Evolutionary conservation across 2,329 filamentous ascomycete genomes (phyloP).

Genomic region (Fusarium coicis): DNA sequence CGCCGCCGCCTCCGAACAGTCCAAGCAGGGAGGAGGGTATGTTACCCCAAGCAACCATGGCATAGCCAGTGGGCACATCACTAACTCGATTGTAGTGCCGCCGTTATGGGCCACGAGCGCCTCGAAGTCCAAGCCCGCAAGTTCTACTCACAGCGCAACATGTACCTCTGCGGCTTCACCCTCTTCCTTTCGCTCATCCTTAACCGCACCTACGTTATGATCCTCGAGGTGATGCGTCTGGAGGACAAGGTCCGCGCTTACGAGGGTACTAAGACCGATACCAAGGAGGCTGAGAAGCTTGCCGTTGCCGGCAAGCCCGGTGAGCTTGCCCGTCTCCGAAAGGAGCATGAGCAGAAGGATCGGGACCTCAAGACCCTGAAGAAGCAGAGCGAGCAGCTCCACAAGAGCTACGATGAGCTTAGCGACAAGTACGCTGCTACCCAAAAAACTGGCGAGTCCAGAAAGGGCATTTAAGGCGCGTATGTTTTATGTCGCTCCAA

Average conservation of each 20-base stretch:
- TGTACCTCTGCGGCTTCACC: conserved; percentile 99
- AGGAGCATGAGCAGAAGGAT: conserved; percentile 82
- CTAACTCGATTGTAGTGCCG: conserved; percentile 56
- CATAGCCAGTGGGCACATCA: conserved; percentile 1
- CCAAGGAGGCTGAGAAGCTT: conserved; percentile 78
- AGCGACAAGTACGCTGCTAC: conserved; percentile 81
- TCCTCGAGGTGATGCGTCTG: conserved; percentile 87
- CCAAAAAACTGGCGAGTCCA: conserved; percentile 60
- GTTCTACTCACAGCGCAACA: conserved; percentile 99
- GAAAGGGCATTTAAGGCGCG: conserved; percentile 65
- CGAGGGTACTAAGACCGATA: conserved; percentile 66
- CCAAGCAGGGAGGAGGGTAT: conserved; percentile 57
- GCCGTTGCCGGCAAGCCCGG: conserved; percentile 77
- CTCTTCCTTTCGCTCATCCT: conserved; percentile 98
- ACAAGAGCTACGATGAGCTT: conserved; percentile 85
- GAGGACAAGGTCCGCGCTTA: conserved; percentile 90
- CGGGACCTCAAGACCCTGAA: conserved; percentile 86
- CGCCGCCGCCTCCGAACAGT: conserved; percentile 72
- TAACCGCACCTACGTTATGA: conserved; percentile 99
- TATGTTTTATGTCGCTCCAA: neutral
- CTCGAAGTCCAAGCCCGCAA: conserved; percentile 99
- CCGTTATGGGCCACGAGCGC: conserved; percentile 89
- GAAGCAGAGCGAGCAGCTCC: conserved; percentile 89
- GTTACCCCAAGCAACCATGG: conserved; percentile 43
- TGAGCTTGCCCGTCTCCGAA: conserved; percentile 76